A percentile compares a stretch with the other conserved stretches of the same genome.
phyloP scores from a whole-genome alignment of 192 early-diverging fungal species.

The Dispira parvispora region DNA sequence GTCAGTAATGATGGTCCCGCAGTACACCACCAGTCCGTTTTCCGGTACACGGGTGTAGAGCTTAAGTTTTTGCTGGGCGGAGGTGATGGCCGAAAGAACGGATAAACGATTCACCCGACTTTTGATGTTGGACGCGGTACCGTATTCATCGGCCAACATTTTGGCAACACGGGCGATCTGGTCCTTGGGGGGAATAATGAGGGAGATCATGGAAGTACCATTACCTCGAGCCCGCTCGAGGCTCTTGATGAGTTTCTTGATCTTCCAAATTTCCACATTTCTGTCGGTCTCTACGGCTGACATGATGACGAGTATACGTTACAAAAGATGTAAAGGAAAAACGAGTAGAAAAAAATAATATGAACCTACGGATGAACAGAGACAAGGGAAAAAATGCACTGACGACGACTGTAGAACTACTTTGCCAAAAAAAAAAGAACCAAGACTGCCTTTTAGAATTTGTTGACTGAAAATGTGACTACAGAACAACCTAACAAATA shows the following conservation, averaged over 20 bases:
- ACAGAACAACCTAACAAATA: no score
- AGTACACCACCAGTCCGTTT: conserved; percentile 92
- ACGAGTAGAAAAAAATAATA: no score
- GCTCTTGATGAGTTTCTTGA: conserved; percentile 97
- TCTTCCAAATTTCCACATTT: conserved; percentile 94
- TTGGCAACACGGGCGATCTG: conserved; percentile 78
- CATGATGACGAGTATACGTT: conserved; percentile 1
- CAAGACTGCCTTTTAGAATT: no score
- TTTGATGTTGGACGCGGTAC: conserved; percentile 99
- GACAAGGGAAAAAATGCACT: no score
- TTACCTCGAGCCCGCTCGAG: conserved; percentile 88
- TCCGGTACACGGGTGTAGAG: conserved; percentile 76
- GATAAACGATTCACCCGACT: conserved; percentile 96
- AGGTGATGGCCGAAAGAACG: conserved; percentile 92
- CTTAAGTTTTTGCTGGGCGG: conserved; percentile 92
- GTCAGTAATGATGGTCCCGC: conserved; percentile 92
- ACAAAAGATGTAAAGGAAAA: no score
- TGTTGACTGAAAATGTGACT: no score
- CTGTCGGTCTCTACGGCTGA: conserved; percentile 40
- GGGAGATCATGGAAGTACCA: conserved; percentile 98
- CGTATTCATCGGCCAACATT: conserved; percentile 97
- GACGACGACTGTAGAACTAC: no score
- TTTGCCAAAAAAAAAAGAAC: no score
- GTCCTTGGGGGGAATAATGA: conserved; percentile 84
- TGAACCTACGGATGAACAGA: no score